Evolutionary conservation across 805 yeast species (phyloP), one percentile per base, ranked within the genome.

Genomic region (Jamesozyma spencerorum): DNA sequence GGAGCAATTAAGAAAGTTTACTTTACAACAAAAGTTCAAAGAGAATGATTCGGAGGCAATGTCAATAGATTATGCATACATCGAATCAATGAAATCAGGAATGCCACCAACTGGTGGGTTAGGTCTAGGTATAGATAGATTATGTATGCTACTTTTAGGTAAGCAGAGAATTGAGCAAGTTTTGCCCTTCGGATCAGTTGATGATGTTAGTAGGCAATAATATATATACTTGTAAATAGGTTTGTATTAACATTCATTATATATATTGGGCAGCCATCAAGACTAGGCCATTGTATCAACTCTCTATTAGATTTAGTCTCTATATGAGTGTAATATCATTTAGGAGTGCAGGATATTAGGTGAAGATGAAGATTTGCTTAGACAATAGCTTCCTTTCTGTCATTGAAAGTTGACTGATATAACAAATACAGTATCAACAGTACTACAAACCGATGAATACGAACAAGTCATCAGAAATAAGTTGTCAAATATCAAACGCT

Each of bases 21-120:
- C 62, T 43, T 47, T 57, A 3, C 97, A 90, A 54, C 74, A 72
- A 34, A 13, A 20, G 1, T 39, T n/a, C 17, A 43, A 47, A 3
- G 63, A 6, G 41, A 62, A 70, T 3, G 94, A 84, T 51, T 53
- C 55, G 1, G 95, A 86, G 45, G 61, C 78, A 4, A 65, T 81
- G 29, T 29, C 41, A 4, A 35, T 47, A 1, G 98, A 92, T 57
- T 63, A 74, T 52, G 69, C 69, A 36, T 92, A 77, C 56, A 75
- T 87, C 1, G 70, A 74, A 33, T 74, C 80, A 13, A 79, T 92
- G 88, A 90, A 85, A 55, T 85, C 81, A 72, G 97, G 95, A 1
- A 72, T 92, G 65, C 97, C 97, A 3, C 98, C 98, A 1, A 90
- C 97, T 3, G 97, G 95, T 2, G 99, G 99, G 0, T 85, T 96